Evolutionary conservation across 805 yeast genomes (phyloP).

Genomic region (Ogataea thermomethanolica): DNA sequence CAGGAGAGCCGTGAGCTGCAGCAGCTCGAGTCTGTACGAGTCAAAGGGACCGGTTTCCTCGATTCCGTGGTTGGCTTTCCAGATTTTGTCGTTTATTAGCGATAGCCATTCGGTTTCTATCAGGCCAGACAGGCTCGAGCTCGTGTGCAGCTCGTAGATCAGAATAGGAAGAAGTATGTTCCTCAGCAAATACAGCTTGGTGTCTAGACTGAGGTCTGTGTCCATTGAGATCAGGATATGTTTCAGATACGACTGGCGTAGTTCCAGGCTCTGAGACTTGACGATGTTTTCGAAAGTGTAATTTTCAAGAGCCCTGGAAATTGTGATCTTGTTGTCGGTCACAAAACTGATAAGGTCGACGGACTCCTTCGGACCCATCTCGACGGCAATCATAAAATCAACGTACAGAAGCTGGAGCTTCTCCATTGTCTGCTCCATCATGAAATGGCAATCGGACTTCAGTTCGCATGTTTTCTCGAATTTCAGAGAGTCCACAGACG

Average conservation of each 20-base stretch:
- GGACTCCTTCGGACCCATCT: constrained; percentile 29
- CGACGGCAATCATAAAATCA: constrained; percentile 17
- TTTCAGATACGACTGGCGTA: constrained; percentile 49
- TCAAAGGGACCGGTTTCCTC: constrained; percentile 70
- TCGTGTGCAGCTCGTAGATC: constrained; percentile 52
- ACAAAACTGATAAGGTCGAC: constrained; percentile 42
- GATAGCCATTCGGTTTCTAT: constrained; percentile 52
- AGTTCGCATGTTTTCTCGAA: constrained; percentile 42
- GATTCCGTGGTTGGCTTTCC: constrained; percentile 61
- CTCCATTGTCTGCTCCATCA: constrained; percentile 64
- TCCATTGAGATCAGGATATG: constrained; percentile 50
- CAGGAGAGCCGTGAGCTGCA: constrained; percentile 77
- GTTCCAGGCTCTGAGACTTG: constrained; percentile 41
- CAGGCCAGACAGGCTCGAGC: constrained; percentile 34
- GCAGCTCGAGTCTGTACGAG: constrained; percentile 66
- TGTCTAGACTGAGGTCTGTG: constrained; percentile 41
- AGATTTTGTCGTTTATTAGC: constrained; percentile 57
- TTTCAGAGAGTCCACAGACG: constrained; percentile 42
- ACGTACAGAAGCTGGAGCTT: constrained; percentile 54
- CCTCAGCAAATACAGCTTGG: constrained; percentile 61
- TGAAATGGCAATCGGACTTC: constrained; percentile 62
- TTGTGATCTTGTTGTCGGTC: constrained; percentile 43
- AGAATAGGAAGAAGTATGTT: constrained; percentile 64
- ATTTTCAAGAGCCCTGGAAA: constrained; percentile 48
- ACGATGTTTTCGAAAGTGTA: constrained; percentile 58